phyloP scores from a whole-genome alignment of 1,284 basidiomycete species.

The Salmacisia buchloeana region DNA sequence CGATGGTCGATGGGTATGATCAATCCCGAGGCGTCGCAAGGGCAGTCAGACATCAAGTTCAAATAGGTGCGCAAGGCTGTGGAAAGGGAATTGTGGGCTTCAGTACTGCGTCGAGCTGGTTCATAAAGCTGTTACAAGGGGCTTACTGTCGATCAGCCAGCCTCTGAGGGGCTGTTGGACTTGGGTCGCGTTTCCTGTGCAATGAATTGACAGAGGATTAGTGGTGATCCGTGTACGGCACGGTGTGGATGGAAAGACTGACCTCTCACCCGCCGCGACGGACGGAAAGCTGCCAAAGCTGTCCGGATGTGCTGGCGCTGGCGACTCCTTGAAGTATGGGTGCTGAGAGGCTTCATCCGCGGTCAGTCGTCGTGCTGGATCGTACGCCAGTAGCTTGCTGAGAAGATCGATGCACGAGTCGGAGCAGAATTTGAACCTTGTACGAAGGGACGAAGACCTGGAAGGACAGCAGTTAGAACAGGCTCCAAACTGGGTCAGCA shows the following conservation, averaged over 20 bases:
- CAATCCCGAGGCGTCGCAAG: too few relatives aligned
- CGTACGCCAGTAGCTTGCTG: constrained; percentile 75
- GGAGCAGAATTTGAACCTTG: constrained; percentile 62
- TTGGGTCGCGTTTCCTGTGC: constrained; percentile 2
- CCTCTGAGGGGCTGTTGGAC: too few relatives aligned
- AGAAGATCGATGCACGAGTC: constrained; percentile 78
- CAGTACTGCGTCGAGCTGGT: too few relatives aligned
- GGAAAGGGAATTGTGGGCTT: too few relatives aligned
- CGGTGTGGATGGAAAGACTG: background rate
- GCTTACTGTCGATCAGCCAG: too few relatives aligned
- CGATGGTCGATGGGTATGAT: too few relatives aligned
- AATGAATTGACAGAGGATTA: constrained; percentile 5
- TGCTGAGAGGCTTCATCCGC: constrained; percentile 85
- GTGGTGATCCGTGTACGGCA: constrained; percentile 2
- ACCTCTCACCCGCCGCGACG: constrained; percentile 86
- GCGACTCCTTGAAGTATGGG: constrained; percentile 83
- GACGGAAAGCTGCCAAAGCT: constrained; percentile 94
- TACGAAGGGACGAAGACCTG: constrained; percentile 10
- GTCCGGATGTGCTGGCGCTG: constrained; percentile 93
- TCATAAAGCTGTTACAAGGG: too few relatives aligned
- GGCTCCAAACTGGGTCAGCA: background rate
- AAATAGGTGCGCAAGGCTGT: too few relatives aligned
- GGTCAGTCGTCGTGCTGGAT: constrained; percentile 74
- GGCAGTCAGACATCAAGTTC: too few relatives aligned
- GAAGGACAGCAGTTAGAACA: background rate